Conservation (phyloP, 306 rosid species). For the Pueraria montana region DNA sequence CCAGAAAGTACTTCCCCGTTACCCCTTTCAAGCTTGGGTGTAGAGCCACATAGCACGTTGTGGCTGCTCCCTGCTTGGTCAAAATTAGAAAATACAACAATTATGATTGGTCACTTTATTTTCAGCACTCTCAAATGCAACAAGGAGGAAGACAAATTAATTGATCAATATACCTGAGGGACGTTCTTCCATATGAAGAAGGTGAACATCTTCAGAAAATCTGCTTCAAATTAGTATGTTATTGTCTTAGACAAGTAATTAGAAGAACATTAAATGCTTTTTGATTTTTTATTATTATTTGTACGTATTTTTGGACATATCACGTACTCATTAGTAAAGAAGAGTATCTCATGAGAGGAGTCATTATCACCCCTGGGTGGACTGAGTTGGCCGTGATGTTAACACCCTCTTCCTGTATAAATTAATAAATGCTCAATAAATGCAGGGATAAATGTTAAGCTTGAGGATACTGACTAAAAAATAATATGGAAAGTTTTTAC, state of each 20-base stretch:
- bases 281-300: not conserved
- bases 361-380: slow-evolving; percentile 94
- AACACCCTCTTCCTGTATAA: slow-evolving; percentile 79
- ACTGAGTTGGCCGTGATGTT: slow-evolving; percentile 84
- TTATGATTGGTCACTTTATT: not conserved
- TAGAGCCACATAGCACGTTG: slow-evolving; percentile 85
- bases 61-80: slow-evolving; percentile 80
- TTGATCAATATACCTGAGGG: slow-evolving; percentile 66
- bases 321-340: slow-evolving; percentile 74
- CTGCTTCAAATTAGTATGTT: slow-evolving; percentile 50
- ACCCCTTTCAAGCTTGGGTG: slow-evolving; percentile 81
- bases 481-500: not conserved
- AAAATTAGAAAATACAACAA: not conserved
- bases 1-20: slow-evolving; percentile 74
- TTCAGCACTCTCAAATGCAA: not conserved
- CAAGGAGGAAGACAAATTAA: not conserved
- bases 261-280: not conserved
- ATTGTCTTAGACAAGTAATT: not conserved
- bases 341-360: slow-evolving; percentile 96
- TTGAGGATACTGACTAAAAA: not conserved
- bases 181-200: slow-evolving; percentile 83
- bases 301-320: not conserved
- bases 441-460: not conserved
- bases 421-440: slow-evolving; percentile 1
- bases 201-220: slow-evolving; percentile 65